Evolutionary conservation across 805 yeast genomes (phyloP), one percentile per base, ranked within the genome.

Genomic region (Pichia cephalocereana): DNA sequence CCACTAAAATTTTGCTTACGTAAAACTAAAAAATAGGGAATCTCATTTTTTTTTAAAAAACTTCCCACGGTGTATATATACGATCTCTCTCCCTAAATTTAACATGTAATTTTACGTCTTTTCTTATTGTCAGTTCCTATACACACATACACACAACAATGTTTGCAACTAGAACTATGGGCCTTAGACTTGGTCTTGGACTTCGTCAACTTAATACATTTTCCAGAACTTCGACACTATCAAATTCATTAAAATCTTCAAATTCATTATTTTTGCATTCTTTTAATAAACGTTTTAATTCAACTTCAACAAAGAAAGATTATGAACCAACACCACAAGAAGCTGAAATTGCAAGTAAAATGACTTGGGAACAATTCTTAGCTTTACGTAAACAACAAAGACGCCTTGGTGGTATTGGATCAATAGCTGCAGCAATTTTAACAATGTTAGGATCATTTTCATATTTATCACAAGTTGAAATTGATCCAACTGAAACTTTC

Each of bases 401-500:
- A 54, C 68, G 78, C 44, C 69, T 86, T 53, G 86, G 89, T 60
- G 64, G 79, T 12, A 78, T 72, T 2, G 75, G 90, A 2, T 86
- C 96, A 1, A 70, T 77, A 3, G 61, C 81, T 46, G 80, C 95
- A 4, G 84, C 90, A 0, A 46, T 85, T 10, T 57, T 74, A 8
- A 88, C 95, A 2, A 77, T 86, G 23, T 70, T 74, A 14, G 60
- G 74, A 6, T 82, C 97, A 2, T 86, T 90, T 79, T 78, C 77
- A 1, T 82, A 80, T 62, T 71, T 90, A 45, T 82, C 96, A 30
- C 83, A 85, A 56, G 70, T 85, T 55, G 93, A 87, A 61, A 79
- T 93, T 52, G 97, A 91, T 63, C 85, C 91, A 37, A 88, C 95
- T 41, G 86, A 87, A 39, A 88, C 95, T 38, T 75, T 91, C 44